Evolutionary conservation across 495 filamentous ascomycete species (phyloP).

Genomic region (Aspergillus ellipticus): DNA sequence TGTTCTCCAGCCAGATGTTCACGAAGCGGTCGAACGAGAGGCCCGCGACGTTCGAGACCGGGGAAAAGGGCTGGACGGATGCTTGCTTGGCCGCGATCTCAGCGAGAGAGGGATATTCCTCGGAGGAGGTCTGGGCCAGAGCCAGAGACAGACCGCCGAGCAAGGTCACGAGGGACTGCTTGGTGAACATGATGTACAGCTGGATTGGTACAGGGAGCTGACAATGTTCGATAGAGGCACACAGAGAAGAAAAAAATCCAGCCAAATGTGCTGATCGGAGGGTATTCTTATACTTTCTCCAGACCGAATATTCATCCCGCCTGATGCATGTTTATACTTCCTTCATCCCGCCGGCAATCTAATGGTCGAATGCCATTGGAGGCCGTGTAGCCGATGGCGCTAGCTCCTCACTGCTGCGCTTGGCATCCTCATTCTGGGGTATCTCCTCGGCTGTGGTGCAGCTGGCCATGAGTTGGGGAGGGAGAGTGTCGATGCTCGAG

Average conservation of each 20-base stretch:
- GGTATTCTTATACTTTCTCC: neutral
- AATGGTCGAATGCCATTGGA: neutral
- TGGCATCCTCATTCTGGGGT: neutral
- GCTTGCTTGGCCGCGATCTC: conserved; percentile 30
- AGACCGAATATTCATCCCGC: neutral
- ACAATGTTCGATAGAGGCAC: neutral
- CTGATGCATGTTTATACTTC: neutral
- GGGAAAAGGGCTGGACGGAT: conserved; percentile 34
- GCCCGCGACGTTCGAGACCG: conserved; percentile 56
- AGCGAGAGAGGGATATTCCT: conserved; percentile 22
- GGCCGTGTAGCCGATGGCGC: neutral
- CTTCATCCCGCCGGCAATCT: neutral
- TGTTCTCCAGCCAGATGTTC: conserved; percentile 72
- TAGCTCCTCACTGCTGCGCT: neutral
- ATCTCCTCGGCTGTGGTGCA: neutral
- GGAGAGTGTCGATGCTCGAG: neutral
- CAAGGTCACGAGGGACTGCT: conserved; percentile 17
- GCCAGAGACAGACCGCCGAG: conserved; percentile 23
- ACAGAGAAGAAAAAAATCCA: neutral
- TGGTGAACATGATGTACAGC: conserved; percentile 14
- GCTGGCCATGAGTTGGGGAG: no score
- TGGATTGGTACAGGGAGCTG: no score
- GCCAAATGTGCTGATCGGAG: neutral
- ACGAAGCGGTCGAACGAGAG: conserved; percentile 63
- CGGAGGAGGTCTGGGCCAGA: conserved; percentile 25